Base-by-base conservation (phyloP, 208 protist species). In the Angomonas desouzai region DNA sequence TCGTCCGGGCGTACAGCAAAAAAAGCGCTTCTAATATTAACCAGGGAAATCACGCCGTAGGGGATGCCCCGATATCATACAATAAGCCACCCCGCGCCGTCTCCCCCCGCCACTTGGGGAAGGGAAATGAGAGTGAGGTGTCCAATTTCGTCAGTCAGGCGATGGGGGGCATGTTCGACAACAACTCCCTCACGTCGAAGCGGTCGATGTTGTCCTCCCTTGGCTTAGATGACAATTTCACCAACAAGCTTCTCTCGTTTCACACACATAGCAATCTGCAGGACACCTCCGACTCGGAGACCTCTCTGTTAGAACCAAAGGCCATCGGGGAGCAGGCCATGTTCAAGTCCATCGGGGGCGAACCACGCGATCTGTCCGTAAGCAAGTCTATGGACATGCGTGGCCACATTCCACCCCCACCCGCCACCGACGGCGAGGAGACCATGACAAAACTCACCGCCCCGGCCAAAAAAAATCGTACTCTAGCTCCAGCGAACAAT, bases 151-250 rank as follows among this genome's bases (percentile, higher is more conserved):
- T 82, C 45, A 70, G 63, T 13, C 71, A 82, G 51, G 72, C 76
- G 22, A 66, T 82, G 67, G 76, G 69, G 33, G 69, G 64, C 59
- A 69, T 82, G 29, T 43, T 82, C 23, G 63, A 64, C 27, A 56
- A 43, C 22, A 45, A 66, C 1, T 48, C 62, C 1, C 40, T 72
- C 25, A 63, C 29, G 18, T 75, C 71, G 33, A 74, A 60, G 63
- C 64, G 55, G 49, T 82, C 76, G 36, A 61, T 78, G 16, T 62
- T 82, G 3, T 82, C 76, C 48, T 72, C 62, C 4, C 71, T 82
- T 13, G 63, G 68, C 13, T 36, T 72, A 30, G 76, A 82, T 62
- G 55, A 69, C 34, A 82, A 78, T 62, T 62, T 77, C 27, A 63
- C 60, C n/a, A 51, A 51, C 45, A 53, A 74, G 27, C 57, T 82